These are phyloP conservation scores for Trichophyton equinum DNA, from an alignment of 2,329 filamentous ascomycete genomes.

Conservation along the genomic window DNA sequence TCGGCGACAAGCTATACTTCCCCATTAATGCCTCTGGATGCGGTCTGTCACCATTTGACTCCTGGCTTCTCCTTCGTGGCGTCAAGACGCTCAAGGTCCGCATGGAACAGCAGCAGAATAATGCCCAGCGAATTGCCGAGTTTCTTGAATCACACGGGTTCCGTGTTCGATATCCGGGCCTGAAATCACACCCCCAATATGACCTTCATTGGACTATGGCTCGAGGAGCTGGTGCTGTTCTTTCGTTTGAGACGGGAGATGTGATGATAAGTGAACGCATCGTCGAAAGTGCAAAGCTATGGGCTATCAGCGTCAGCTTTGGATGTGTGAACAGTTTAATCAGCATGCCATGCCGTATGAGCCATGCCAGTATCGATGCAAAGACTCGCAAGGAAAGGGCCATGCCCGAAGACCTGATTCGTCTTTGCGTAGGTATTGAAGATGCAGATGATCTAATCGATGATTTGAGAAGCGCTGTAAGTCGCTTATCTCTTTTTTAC, in stretches of 20 bases:
- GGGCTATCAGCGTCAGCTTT: constrained; percentile 94
- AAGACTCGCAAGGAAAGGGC: constrained; percentile 80
- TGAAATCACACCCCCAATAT: constrained; percentile 93
- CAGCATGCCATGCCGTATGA: constrained; percentile 99
- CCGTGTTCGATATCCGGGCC: constrained; percentile 84
- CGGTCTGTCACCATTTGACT: constrained; percentile 87
- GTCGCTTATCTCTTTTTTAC: constrained; percentile 29
- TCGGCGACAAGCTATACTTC: constrained; percentile 88
- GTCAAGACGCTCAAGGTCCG: constrained; percentile 94
- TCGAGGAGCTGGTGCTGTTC: constrained; percentile 80
- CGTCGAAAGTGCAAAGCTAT: constrained; percentile 81
- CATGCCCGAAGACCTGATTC: constrained; percentile 93
- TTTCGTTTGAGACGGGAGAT: constrained; percentile 93
- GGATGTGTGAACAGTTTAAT: constrained; percentile 97
- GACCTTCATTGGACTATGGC: constrained; percentile 93
- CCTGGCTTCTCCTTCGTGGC: constrained; percentile 86
- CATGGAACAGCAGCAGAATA: constrained; percentile 96
- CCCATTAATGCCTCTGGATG: constrained; percentile 95
- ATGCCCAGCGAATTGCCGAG: constrained; percentile 78
- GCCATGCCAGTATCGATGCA: constrained; percentile 93
- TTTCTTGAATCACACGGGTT: constrained; percentile 89
- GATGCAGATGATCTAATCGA: constrained; percentile 85
- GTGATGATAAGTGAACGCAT: constrained; percentile 74
- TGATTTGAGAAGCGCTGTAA: constrained; percentile 78
- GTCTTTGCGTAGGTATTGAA: constrained; percentile 92